Evolutionary conservation across 2,329 filamentous ascomycete genomes (phyloP), one percentile per base, ranked within the genome.

Genomic region (Phaeophleospora eucalypticola): DNA sequence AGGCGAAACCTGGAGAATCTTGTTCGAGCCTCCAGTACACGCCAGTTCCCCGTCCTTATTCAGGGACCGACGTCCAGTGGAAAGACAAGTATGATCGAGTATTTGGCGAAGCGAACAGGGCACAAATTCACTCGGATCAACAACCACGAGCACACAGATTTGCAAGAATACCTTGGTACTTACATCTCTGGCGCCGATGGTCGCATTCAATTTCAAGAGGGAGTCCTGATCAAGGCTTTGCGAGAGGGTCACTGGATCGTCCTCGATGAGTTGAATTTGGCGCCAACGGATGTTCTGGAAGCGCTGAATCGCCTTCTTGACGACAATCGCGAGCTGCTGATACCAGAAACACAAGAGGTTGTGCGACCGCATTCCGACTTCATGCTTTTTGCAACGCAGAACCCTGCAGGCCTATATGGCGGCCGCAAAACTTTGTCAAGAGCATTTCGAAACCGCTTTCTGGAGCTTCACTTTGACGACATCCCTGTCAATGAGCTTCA

Each of bases 81-180:
- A 54, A 99, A 99, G 70, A 99, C 93, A 0, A 97, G 91, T 68
- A 98, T 99, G 93, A 95, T 98, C 35, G 91, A 97, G 68, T 96
- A 95, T 65, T 78, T 99, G 32, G 91, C 94, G n/a, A 93, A 95
- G 62, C 86, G 87, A 45, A 97, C 89, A 21, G 93, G 94, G 3
- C 95, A 99, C 65, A 93, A 87, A 62, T 98, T 97, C 63, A 89
- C 98, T 36, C 83, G 93, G 50, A 98, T 99, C 74, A 99, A 99
- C 71, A 99, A 99, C 58, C 93, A 99, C 68, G 94, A 99, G 64
- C 93, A 98, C 63, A 98, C 93, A 0, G 93, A 99, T 66, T 74
- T 99, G 32, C 93, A 98, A 67, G 94, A 99, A 65, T 99, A 99
- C 61, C 73, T 99, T 4, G 93, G 93, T 15, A 95, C 89, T 0